phyloP scores from a whole-genome alignment of 345 rosid genomes.

The Pistacia atlantica region DNA sequence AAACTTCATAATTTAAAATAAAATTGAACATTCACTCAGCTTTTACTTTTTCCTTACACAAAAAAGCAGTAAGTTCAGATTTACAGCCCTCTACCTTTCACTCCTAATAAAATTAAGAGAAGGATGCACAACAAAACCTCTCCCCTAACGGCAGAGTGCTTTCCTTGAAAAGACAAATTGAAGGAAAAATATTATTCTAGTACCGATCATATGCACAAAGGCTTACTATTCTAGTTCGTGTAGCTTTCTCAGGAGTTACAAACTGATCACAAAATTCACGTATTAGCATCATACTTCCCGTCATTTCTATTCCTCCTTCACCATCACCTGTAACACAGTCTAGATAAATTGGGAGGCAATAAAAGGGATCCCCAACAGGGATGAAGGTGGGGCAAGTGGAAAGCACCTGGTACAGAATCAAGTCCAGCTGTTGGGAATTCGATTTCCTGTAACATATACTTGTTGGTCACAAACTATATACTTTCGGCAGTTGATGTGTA shows the following conservation, averaged over 20 bases:
- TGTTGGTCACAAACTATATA: constrained; percentile 26
- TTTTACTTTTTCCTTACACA: no score
- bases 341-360: constrained; percentile 8
- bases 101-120: neutral
- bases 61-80: neutral
- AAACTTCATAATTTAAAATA: neutral
- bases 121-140: neutral
- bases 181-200: neutral
- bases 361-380: neutral
- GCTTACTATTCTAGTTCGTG: constrained; percentile 78
- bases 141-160: neutral
- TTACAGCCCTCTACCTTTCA: neutral
- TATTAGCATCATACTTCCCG: constrained; percentile 80
- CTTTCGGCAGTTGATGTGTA: neutral
- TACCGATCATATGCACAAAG: neutral
- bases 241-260: constrained; percentile 56
- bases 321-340: constrained; percentile 65
- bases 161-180: neutral
- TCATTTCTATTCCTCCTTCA: constrained; percentile 97
- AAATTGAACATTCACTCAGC: neutral
- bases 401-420: constrained; percentile 84
- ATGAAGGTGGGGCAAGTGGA: neutral
- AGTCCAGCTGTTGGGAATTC: constrained; percentile 97
- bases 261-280: constrained; percentile 82
- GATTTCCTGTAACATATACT: constrained; percentile 69